phyloP scores from a whole-genome alignment of 225 moss, liverwort and hornwort genomes.

The Polytrichum commune region DNA sequence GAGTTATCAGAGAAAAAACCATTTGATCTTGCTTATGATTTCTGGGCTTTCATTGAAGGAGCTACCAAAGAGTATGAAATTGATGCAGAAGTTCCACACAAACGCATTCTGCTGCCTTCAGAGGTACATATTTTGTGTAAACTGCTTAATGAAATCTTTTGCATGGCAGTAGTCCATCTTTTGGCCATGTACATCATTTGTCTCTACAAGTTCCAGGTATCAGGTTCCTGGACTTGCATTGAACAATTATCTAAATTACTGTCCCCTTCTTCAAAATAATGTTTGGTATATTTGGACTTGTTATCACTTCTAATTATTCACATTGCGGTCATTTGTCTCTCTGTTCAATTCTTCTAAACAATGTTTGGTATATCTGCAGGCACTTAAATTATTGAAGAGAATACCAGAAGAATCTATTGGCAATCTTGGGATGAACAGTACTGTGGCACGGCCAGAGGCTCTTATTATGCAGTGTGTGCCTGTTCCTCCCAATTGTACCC shows the following conservation, averaged over 20 bases:
- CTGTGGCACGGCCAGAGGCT: slow-evolving; percentile 55
- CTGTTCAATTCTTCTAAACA: background rate
- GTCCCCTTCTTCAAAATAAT: background rate
- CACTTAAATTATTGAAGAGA: slow-evolving; percentile 49
- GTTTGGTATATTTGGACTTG: background rate
- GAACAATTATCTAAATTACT: too few relatives aligned
- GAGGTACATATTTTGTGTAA: slow-evolving; percentile 25
- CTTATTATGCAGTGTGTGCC: slow-evolving; percentile 55
- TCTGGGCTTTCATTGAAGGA: slow-evolving; percentile 51
- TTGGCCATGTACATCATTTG: background rate
- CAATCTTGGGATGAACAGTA: slow-evolving; percentile 61
- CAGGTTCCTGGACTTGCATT: too few relatives aligned
- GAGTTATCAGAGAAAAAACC: slow-evolving; percentile 16
- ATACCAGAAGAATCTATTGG: slow-evolving; percentile 48
- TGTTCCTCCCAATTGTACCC: slow-evolving; percentile 84
- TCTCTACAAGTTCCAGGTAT: too few relatives aligned
- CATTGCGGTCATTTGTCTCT: background rate
- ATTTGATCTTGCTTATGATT: slow-evolving; percentile 36
- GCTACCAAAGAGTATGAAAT: slow-evolving; percentile 11
- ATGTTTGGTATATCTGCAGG: slow-evolving; percentile 39
- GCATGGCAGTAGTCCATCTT: background rate
- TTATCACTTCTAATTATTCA: too few relatives aligned
- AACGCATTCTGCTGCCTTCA: slow-evolving; percentile 34
- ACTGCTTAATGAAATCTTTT: background rate
- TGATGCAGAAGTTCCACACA: slow-evolving; percentile 23